phyloP scores from a whole-genome alignment of 2,329 filamentous ascomycete species.

The Gnomoniopsis smithogilvyi region DNA sequence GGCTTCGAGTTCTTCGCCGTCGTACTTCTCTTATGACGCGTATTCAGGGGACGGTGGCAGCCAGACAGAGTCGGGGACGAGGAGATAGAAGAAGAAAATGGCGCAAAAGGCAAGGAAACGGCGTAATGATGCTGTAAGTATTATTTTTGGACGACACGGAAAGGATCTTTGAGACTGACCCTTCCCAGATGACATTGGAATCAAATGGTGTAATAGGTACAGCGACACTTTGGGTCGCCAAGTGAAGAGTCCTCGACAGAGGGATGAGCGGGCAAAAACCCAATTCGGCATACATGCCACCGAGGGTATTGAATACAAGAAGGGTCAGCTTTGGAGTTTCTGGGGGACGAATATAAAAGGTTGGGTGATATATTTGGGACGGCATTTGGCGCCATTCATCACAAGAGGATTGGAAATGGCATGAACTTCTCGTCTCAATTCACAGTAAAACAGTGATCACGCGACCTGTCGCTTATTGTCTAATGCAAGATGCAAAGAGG shows the following conservation, averaged over 20 bases:
- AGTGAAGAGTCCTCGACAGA: no score
- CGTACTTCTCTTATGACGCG: slow-evolving; percentile 16
- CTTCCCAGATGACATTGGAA: not conserved
- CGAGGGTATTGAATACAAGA: no score
- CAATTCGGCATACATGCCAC: no score
- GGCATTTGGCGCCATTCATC: not conserved
- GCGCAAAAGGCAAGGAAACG: not conserved
- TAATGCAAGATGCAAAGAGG: not conserved
- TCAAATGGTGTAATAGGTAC: not conserved
- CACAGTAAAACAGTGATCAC: not conserved
- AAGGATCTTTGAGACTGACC: not conserved
- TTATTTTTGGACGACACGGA: not conserved
- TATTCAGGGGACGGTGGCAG: slow-evolving; percentile 17
- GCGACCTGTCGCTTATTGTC: slow-evolving; percentile 1
- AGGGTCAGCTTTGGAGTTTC: no score
- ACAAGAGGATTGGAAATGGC: not conserved
- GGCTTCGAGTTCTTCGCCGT: slow-evolving; percentile 12
- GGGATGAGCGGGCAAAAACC: no score
- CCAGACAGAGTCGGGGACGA: slow-evolving; percentile 11
- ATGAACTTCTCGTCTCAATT: slow-evolving; percentile 11
- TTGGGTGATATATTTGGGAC: not conserved
- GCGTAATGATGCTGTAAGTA: slow-evolving; percentile 6
- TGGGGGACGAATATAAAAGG: no score
- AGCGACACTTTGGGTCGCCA: no score
- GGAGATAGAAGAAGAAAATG: slow-evolving; percentile 10